Base-by-base conservation (phyloP, 176 grass and related monocot species). In the Typha latifolia region DNA sequence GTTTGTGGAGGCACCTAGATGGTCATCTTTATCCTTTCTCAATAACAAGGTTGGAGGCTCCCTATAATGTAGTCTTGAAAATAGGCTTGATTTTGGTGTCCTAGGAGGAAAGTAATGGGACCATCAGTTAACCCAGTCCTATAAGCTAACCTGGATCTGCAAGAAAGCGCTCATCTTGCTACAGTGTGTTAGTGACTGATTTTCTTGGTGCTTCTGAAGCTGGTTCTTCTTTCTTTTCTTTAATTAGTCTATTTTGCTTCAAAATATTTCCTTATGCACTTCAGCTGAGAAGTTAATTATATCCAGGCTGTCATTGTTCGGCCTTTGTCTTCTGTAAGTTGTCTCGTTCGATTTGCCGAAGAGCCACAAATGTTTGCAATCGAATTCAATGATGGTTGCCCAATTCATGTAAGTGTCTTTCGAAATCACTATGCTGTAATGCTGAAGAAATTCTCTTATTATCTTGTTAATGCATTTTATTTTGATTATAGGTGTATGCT, bases 361-460 rank as follows among this genome's bases (percentile, higher is more conserved):
- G 94, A 99, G 74, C 94, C 94, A 0, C 94, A 99, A 67, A 99
- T 99, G 86, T 99, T 99, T 81, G 94, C 89, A 74, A 82, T 99
- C 70, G 94, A 99, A 85, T 99, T 93, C 81, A 87, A 78, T 83
- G 94, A 99, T 69, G 94, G 94, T 61, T 93, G 85, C 43, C 86
- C 88, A 0, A 84, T 93, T 76, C 89, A 99, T 87, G 94, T 99
- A 99, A 92, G 93, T 92, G 70, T 65, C 62, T 61, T 62, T 43
- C 51, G 48, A 59, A 14, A 9, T 59, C 6, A 22, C 20, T 59
- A 19, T 21, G 20, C 53, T 21, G 11, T 59, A 22, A 9, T 59
- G 20, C 53, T 3, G 53, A 19, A n/a, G 20, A 57, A 59, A 16
- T 59, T 59, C 53, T 59, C 20, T 21, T 59, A 49, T 48, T 78